These are phyloP conservation scores for Arthrobotrys musiformis DNA, from an alignment of 2,329 filamentous ascomycete species.

Conservation along the genomic window DNA sequence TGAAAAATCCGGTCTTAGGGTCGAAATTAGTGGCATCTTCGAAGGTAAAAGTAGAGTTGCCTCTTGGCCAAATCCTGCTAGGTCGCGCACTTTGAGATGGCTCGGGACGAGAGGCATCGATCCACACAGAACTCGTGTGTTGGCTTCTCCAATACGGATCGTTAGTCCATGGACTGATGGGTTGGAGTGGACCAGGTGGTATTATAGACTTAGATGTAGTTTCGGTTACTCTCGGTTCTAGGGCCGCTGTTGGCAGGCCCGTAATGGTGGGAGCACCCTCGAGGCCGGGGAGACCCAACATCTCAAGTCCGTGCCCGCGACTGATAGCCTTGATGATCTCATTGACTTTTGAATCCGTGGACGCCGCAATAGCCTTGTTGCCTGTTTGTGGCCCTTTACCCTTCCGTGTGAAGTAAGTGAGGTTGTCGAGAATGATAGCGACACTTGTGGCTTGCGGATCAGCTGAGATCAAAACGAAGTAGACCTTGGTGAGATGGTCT, in stretches of 20 bases:
- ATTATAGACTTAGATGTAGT: too few species aligned
- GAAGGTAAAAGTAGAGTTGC: constrained; percentile 29
- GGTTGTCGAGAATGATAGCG: constrained; percentile 29
- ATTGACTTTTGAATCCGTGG: constrained; percentile 16
- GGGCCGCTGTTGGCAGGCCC: background rate
- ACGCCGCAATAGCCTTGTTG: constrained; percentile 12
- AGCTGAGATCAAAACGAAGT: constrained; percentile 29
- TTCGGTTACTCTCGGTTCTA: background rate
- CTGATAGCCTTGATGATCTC: constrained; percentile 25
- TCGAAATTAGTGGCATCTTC: constrained; percentile 3
- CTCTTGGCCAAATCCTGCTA: background rate
- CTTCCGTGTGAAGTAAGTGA: constrained; percentile 41
- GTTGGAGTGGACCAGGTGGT: too few species aligned
- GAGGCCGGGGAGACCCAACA: too few species aligned
- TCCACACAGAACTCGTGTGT: background rate
- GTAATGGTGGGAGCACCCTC: too few species aligned
- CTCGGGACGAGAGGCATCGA: background rate
- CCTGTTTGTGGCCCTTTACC: constrained; percentile 42
- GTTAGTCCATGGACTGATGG: background rate
- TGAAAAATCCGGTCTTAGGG: constrained; percentile 21
- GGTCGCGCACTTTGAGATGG: background rate
- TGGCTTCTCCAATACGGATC: background rate
- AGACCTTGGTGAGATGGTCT: constrained; percentile 29
- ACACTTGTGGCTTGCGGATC: constrained; percentile 20
- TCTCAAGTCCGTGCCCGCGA: background rate